Percentiles rank a stretch among this genome's conserved stretches.
Evolutionary conservation across 192 early-diverging fungal genomes (phyloP).

Genomic region (Rhizoclosmatium globosum): DNA sequence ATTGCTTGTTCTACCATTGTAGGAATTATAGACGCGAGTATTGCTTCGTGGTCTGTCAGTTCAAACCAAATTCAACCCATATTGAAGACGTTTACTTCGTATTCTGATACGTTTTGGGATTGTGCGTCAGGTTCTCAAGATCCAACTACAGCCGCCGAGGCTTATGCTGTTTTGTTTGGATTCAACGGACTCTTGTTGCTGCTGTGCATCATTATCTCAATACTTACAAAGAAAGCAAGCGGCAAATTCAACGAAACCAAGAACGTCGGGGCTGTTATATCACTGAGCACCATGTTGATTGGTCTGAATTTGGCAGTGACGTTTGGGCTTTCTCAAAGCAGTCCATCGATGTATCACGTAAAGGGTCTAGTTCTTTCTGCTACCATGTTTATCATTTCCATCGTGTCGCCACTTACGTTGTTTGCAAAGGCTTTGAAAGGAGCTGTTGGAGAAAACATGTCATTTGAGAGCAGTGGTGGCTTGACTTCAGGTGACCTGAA

Average conservation of each 20-base stretch:
- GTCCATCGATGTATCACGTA: background rate
- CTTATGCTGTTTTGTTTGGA: background rate
- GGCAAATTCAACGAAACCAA: constrained; percentile 15
- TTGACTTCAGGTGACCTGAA: background rate
- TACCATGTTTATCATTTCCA: background rate
- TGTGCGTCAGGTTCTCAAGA: background rate
- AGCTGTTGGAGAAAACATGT: background rate
- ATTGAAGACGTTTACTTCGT: background rate
- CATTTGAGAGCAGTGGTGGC: background rate
- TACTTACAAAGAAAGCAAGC: background rate
- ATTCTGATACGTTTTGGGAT: background rate
- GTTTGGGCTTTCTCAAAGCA: background rate
- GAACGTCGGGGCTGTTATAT: background rate
- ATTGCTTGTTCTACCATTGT: background rate
- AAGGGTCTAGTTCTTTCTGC: background rate
- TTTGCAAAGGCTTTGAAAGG: background rate
- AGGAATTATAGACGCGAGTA: background rate
- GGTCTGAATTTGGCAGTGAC: background rate
- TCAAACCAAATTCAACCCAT: background rate
- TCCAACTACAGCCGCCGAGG: background rate
- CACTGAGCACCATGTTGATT: background rate
- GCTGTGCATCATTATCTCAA: background rate
- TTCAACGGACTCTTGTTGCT: constrained; percentile 5
- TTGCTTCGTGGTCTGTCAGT: background rate
- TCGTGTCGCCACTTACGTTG: background rate